Evolutionary conservation across 768 basidiomycete genomes (phyloP).

Genomic region (Suillus plorans): DNA sequence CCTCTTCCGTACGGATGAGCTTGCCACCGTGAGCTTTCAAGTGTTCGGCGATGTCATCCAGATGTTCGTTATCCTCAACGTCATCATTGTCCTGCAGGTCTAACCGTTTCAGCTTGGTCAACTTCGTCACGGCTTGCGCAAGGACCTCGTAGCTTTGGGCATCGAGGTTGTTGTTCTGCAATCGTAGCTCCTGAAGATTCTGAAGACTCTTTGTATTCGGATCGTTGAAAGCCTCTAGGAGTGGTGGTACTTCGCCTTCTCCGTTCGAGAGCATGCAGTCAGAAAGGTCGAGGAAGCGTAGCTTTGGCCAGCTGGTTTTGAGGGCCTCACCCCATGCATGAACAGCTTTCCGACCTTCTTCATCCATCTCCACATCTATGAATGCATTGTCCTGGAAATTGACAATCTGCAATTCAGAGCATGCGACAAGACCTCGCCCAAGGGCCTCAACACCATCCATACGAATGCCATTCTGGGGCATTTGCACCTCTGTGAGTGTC

Average conservation of each 20-base stretch:
- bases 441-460: slow-evolving; percentile 86
- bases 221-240: slow-evolving; percentile 68
- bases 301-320: slow-evolving; percentile 35
- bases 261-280: slow-evolving; percentile 82
- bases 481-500: slow-evolving; percentile 78
- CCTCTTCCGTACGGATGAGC: slow-evolving; percentile 71
- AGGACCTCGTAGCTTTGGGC: slow-evolving; percentile 64
- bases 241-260: slow-evolving; percentile 73
- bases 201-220: slow-evolving; percentile 43
- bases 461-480: slow-evolving; percentile 98
- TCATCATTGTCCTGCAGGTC: slow-evolving; percentile 92
- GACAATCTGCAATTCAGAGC: slow-evolving; percentile 65
- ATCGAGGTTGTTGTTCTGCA: slow-evolving; percentile 94
- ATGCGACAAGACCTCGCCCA: slow-evolving; percentile 70
- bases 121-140: slow-evolving; percentile 59
- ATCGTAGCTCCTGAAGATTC: slow-evolving; percentile 70
- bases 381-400: slow-evolving; percentile 95
- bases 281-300: slow-evolving; percentile 75
- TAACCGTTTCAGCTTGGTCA: slow-evolving; percentile 59
- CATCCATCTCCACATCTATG: slow-evolving; percentile 56
- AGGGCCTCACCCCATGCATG: slow-evolving; percentile 65
- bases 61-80: slow-evolving; percentile 70
- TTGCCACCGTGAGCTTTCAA: slow-evolving; percentile 69
- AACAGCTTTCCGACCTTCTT: slow-evolving; percentile 50
- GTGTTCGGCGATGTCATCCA: slow-evolving; percentile 52